A percentile compares a stretch with the other conserved stretches of the same genome.
phyloP scores from a whole-genome alignment of 768 basidiomycete genomes.

The Boletus sp. region DNA sequence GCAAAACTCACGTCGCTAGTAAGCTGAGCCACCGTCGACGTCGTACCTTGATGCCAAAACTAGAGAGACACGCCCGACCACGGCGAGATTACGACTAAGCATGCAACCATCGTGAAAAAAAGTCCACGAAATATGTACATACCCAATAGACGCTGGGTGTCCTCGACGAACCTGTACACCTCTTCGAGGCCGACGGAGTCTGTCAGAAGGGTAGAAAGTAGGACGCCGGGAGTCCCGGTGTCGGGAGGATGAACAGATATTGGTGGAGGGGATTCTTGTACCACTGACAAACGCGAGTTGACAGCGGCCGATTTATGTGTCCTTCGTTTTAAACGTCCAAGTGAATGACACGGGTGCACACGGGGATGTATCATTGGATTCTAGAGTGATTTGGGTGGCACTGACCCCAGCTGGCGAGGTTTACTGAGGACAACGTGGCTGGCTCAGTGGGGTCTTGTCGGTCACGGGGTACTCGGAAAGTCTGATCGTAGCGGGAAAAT shows the following conservation, averaged over 20 bases:
- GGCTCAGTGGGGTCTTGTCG: background rate
- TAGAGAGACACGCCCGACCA: background rate
- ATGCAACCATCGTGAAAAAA: background rate
- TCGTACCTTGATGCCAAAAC: background rate
- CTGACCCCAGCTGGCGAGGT: background rate
- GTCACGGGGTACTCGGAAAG: background rate
- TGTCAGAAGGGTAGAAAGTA: background rate
- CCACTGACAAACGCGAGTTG: background rate
- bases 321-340: background rate
- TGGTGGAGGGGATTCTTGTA: background rate
- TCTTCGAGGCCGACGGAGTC: background rate
- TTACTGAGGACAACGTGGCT: background rate
- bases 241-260: too few species aligned
- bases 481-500: background rate
- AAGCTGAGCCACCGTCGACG: background rate
- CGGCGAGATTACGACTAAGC: background rate
- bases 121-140: background rate
- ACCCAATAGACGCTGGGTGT: background rate
- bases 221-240: background rate
- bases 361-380: background rate
- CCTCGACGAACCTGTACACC: background rate
- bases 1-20: background rate
- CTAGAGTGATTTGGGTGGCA: background rate
- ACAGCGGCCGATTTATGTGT: background rate
- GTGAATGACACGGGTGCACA: background rate